Evolutionary conservation across 768 basidiomycete genomes (phyloP).

Genomic region (Kockovaella imperatae): DNA sequence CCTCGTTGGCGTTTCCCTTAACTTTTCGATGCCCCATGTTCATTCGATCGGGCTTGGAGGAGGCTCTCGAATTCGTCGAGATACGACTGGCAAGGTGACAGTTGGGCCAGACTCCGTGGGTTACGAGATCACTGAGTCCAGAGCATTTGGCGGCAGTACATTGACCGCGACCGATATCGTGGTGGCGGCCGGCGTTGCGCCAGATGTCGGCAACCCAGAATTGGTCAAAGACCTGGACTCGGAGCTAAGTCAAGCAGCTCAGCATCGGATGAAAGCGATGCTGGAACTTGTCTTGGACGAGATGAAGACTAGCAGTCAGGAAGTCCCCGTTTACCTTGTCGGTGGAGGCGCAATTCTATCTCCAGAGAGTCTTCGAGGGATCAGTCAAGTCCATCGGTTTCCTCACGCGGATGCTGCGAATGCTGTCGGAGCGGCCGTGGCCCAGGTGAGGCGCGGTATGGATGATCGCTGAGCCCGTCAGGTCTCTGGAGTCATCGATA

Average conservation of each 20-base stretch:
- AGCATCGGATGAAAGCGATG: constrained; percentile 48
- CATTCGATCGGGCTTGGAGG: constrained; percentile 59
- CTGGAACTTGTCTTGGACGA: constrained; percentile 52
- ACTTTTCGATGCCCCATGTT: constrained; percentile 41
- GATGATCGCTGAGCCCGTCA: no score
- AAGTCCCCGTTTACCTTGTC: constrained; percentile 56
- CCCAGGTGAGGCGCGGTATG: no score
- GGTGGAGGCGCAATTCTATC: constrained; percentile 61
- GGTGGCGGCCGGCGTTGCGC: constrained; percentile 46
- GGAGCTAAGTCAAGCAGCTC: constrained; percentile 43
- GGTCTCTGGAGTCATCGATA: constrained; percentile 55
- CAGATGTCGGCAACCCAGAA: constrained; percentile 33
- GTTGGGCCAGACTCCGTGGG: constrained; percentile 64
- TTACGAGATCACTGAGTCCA: constrained; percentile 51
- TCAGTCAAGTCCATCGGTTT: constrained; percentile 51
- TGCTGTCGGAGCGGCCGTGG: constrained; percentile 50
- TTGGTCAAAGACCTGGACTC: constrained; percentile 35
- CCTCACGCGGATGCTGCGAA: constrained; percentile 48
- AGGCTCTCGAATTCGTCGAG: constrained; percentile 52
- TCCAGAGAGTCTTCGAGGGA: constrained; percentile 52
- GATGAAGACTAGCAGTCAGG: constrained; percentile 60
- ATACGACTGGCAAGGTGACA: constrained; percentile 46
- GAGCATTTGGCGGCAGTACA: constrained; percentile 54
- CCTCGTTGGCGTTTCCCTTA: constrained; percentile 57
- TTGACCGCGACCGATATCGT: constrained; percentile 60